A percentile compares a stretch with the other conserved stretches of the same genome.
Conservation (phyloP, 2,329 filamentous ascomycete genomes). For the Tothia fuscella region DNA sequence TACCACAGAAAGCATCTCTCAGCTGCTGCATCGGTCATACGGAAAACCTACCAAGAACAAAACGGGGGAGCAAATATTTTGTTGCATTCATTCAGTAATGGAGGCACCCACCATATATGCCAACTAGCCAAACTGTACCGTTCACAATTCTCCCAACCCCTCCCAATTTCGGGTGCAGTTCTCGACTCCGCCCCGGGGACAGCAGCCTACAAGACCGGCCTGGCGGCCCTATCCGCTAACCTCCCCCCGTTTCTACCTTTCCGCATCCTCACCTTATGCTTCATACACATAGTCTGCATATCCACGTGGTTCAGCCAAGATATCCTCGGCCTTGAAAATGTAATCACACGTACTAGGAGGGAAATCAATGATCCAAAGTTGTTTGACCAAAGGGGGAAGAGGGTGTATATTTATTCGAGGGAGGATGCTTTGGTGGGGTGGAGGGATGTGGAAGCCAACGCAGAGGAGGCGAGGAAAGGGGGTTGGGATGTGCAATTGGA, state of each 20-base stretch:
- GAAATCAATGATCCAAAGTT: constrained; percentile 6
- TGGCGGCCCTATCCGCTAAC: constrained; percentile 13
- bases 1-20: constrained; percentile 11
- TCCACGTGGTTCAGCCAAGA: background rate
- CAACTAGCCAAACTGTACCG: constrained; percentile 14
- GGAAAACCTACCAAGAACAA: constrained; percentile 5
- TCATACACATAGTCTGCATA: constrained; percentile 5
- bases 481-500: constrained; percentile 41
- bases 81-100: constrained; percentile 25
- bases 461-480: constrained; percentile 32
- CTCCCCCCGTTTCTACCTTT: constrained; percentile 13
- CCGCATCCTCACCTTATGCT: constrained; percentile 11
- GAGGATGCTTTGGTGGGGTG: constrained; percentile 45
- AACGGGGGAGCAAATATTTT: constrained; percentile 13
- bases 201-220: constrained; percentile 8
- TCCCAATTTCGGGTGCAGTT: constrained; percentile 15
- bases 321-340: constrained; percentile 2
- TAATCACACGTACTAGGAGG: constrained; percentile 1
- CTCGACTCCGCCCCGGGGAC: constrained; percentile 20
- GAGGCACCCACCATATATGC: constrained; percentile 18
- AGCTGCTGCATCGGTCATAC: constrained; percentile 15
- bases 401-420: constrained; percentile 48
- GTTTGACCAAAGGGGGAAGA: constrained; percentile 24
- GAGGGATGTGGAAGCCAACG: constrained; percentile 45
- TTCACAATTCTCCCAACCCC: background rate